Evolutionary conservation across 139 green algal species (phyloP), one percentile per base, ranked within the genome.

Genomic region (Closterium sp.): DNA sequence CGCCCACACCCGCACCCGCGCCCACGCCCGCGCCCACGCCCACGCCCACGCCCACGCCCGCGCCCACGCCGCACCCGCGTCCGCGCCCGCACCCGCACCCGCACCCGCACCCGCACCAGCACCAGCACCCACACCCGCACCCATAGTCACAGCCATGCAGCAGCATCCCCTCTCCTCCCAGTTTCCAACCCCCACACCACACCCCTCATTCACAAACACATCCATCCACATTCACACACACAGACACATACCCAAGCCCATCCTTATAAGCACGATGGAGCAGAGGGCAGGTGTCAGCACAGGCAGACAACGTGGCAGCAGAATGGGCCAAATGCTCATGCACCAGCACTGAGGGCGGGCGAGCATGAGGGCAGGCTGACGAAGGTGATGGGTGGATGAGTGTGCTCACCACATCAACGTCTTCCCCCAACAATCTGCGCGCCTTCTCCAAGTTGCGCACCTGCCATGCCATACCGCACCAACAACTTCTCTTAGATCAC

Each of bases 401-500:
- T 66, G 43, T 25, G 90, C 89, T 89, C 10, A 91, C 89, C 28
- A 88, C 25, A 86, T 91, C 89, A 38, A 89, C 38, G 38, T 88
- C 38, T 25, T 66, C 38, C 6, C 89, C 89, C 35, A 91, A 64
- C 30, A 91, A 30, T 23, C 34, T 36, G 5, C 7, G 33, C 12
- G 89, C 89, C 30, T 91, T 91, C 8, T 91, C 89, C 89, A 91
- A 2, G 38, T 91, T 91, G 21, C 89, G 89, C 55, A 91, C 89
- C 89, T 92, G 90, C 81, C n/a, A 32, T 32, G 30, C n/a, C n/a
- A 85, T 8, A 0, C 12, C 6, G 32, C 87, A 89, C 35, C 30
- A 9, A 85, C 30, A 64, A 10, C n/a, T n/a, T n/a, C n/a, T n/a
- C n/a, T n/a, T n/a, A n/a, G n/a, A n/a, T n/a, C n/a, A n/a, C n/a